Conservation (phyloP, 2,329 filamentous ascomycete species). For the Stachybotrys elegans region DNA sequence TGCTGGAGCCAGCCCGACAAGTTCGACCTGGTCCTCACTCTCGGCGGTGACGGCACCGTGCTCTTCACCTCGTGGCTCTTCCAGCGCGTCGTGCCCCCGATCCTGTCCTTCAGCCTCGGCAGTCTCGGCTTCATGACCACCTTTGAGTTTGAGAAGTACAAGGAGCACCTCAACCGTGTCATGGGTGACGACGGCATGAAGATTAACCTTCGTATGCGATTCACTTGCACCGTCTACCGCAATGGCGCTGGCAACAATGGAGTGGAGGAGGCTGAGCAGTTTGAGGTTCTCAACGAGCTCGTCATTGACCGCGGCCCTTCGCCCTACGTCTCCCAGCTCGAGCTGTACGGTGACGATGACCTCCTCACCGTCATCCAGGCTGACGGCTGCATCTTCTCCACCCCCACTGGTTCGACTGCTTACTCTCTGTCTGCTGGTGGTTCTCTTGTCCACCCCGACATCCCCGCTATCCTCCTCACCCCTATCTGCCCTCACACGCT, state of each 20-base stretch:
- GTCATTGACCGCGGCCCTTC: conserved; percentile 97
- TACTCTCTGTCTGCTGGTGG: conserved; percentile 95
- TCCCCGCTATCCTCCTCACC: conserved; percentile 92
- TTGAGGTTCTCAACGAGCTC: conserved; percentile 96
- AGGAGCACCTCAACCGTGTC: conserved; percentile 76
- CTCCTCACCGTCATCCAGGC: conserved; percentile 93
- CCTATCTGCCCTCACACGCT: conserved; percentile 97
- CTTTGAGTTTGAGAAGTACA: conserved; percentile 84
- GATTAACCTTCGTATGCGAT: conserved; percentile 96
- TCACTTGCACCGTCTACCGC: conserved; percentile 95
- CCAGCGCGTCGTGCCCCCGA: conserved; percentile 79
- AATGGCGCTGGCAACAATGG: conserved; percentile 55
- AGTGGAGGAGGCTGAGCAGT: conserved; percentile 86
- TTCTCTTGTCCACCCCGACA: conserved; percentile 92
- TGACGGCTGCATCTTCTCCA: conserved; percentile 96
- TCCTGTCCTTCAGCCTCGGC: conserved; percentile 78
- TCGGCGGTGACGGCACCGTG: conserved; percentile 82
- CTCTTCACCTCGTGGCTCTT: conserved; percentile 91
- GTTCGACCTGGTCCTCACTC: conserved; percentile 88
- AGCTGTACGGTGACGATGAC: conserved; percentile 93
- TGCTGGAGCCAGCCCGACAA: conserved; percentile 93
- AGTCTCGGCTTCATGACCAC: conserved; percentile 85
- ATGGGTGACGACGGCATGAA: conserved; percentile 97
- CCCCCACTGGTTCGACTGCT: conserved; percentile 88
- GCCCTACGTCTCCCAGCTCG: conserved; percentile 93